Evolutionary conservation across 1,284 basidiomycete genomes (phyloP).

Genomic region (Trichosporon sp.): DNA sequence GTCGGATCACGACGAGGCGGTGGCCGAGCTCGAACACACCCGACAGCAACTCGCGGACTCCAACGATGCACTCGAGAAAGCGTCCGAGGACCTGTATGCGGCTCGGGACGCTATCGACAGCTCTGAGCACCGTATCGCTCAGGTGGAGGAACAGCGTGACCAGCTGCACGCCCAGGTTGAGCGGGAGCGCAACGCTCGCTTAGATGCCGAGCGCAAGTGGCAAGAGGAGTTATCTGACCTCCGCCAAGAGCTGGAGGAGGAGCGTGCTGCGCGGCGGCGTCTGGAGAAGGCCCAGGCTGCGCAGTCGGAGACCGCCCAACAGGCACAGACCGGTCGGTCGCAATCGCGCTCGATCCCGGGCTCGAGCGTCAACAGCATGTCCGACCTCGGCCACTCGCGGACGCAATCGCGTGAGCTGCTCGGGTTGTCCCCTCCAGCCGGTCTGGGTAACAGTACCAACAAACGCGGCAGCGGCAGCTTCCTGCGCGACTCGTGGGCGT

Average conservation of each 20-base stretch:
- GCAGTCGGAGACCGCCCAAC: not conserved
- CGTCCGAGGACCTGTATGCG: not conserved
- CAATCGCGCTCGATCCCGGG: not conserved
- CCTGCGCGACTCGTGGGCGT: not conserved
- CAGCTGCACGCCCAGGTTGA: not conserved
- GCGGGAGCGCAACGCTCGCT: not conserved
- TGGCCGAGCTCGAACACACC: not conserved
- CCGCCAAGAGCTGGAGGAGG: not conserved
- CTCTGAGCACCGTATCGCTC: not conserved
- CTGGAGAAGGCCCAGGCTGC: not conserved
- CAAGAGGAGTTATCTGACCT: not conserved
- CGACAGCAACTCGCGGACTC: not conserved
- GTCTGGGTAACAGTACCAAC: not conserved
- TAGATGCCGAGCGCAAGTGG: not conserved
- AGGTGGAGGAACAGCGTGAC: not conserved
- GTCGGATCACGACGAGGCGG: slow-evolving; percentile 21
- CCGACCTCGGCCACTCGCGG: not conserved
- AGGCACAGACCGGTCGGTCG: not conserved
- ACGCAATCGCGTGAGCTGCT: not conserved
- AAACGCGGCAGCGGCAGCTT: slow-evolving; percentile 1
- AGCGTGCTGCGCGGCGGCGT: not conserved
- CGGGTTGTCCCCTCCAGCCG: not conserved
- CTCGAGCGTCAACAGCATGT: not conserved
- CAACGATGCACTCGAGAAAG: not conserved
- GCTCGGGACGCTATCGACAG: not conserved